Evolutionary conservation across 352 stramenopile genomes (phyloP).

Genomic region (Globisporangium middletonii): DNA sequence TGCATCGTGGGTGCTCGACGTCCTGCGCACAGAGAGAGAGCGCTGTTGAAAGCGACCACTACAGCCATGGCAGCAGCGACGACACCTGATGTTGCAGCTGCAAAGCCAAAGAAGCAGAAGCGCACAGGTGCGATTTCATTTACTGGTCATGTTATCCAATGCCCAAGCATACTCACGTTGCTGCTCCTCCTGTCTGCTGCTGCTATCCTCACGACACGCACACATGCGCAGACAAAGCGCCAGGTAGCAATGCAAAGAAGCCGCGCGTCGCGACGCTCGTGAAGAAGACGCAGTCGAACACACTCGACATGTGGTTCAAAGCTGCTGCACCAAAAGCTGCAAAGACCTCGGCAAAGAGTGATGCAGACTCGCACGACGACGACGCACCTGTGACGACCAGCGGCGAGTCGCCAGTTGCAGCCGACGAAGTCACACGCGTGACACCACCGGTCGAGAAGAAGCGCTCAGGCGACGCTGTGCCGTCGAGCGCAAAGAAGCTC

Average conservation of each 20-base stretch:
- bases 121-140: constrained; percentile 2
- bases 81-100: neutral
- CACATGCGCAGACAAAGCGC: constrained; percentile 4
- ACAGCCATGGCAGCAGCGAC: constrained; percentile 4
- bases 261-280: neutral
- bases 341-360: neutral
- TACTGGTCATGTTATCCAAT: no score
- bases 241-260: constrained; percentile 8
- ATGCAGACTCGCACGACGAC: neutral
- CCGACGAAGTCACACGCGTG: neutral
- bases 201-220: neutral
- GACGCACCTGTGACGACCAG: neutral
- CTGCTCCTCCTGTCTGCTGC: neutral
- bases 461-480: neutral
- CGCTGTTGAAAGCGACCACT: no score
- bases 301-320: constrained; percentile 58
- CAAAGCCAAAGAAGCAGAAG: constrained; percentile 12
- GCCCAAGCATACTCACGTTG: neutral
- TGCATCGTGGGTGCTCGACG: no score
- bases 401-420: neutral
- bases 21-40: no score
- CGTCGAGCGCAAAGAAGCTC: constrained; percentile 33
- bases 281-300: constrained; percentile 41
- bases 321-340: neutral
- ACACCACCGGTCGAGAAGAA: constrained; percentile 15